These are phyloP conservation scores for Apiospora marii DNA, from an alignment of 2,329 filamentous ascomycete genomes.

Conservation along the genomic window DNA sequence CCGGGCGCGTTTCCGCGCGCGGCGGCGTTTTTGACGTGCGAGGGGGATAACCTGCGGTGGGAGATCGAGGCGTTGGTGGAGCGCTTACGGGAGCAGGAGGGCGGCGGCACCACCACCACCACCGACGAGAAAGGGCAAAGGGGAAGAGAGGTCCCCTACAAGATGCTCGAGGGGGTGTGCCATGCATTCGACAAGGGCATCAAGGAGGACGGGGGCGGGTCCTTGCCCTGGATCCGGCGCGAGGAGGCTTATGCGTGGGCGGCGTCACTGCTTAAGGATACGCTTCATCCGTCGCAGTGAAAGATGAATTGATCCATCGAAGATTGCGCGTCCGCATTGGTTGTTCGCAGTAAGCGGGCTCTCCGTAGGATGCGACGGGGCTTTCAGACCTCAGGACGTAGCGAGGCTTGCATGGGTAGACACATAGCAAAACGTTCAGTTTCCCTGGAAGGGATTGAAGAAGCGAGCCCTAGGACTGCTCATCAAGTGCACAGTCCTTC, in stretches of 20 bases:
- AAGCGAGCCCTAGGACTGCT: background rate
- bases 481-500: background rate
- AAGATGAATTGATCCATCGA: too few relatives aligned
- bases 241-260: slow-evolving; percentile 11
- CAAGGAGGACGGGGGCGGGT: background rate
- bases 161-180: background rate
- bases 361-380: background rate
- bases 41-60: background rate
- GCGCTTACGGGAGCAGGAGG: background rate
- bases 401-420: background rate
- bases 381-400: background rate
- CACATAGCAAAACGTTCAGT: background rate
- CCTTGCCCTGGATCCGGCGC: background rate
- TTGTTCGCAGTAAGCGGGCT: background rate
- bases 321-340: background rate
- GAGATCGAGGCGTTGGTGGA: background rate
- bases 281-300: background rate
- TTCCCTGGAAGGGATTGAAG: background rate
- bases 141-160: background rate
- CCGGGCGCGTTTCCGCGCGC: background rate
- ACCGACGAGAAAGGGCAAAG: too few relatives aligned
- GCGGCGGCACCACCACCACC: too few relatives aligned
- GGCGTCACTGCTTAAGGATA: background rate
- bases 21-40: background rate
- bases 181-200: slow-evolving; percentile 3